Percentiles rank a stretch among this genome's conserved stretches.
Evolutionary conservation across 306 rosid genomes (phyloP).

Genomic region (Medicago truncatula): DNA sequence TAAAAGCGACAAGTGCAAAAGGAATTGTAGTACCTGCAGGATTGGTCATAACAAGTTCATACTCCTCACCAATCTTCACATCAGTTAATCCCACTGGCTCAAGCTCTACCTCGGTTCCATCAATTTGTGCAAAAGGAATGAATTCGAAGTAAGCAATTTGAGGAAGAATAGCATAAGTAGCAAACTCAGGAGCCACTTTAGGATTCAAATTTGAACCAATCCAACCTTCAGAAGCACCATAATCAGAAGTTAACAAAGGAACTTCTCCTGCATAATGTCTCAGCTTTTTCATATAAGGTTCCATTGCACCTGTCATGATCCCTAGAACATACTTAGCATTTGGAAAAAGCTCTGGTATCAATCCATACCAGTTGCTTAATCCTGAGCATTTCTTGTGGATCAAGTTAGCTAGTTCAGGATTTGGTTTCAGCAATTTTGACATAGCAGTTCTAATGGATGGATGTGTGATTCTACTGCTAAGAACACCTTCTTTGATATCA

Average conservation of each 20-base stretch:
- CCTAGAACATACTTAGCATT: slow-evolving; percentile 80
- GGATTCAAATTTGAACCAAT: slow-evolving; percentile 82
- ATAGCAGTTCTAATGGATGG: slow-evolving; percentile 64
- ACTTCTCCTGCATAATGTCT: slow-evolving; percentile 84
- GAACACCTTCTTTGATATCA: slow-evolving; percentile 71
- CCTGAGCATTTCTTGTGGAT: slow-evolving; percentile 56
- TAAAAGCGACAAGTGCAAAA: too few species aligned
- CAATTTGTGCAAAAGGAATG: slow-evolving; percentile 55
- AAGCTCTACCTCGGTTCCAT: slow-evolving; percentile 35
- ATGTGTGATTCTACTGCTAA: slow-evolving; percentile 54
- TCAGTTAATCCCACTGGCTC: slow-evolving; percentile 70
- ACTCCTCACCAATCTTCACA: slow-evolving; percentile 73
- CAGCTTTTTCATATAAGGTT: slow-evolving; percentile 72
- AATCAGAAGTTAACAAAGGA: slow-evolving; percentile 83
- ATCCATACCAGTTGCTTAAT: slow-evolving; percentile 81
- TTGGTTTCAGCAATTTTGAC: slow-evolving; percentile 73
- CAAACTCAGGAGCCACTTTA: slow-evolving; percentile 63
- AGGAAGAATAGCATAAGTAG: slow-evolving; percentile 78
- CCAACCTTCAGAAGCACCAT: slow-evolving; percentile 98
- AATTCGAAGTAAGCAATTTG: slow-evolving; percentile 88
- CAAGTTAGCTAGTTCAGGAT: slow-evolving; percentile 77
- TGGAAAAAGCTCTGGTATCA: slow-evolving; percentile 61
- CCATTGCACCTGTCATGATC: slow-evolving; percentile 96
- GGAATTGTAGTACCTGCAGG: slow-evolving; percentile 38
- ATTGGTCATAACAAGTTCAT: slow-evolving; percentile 68